Evolutionary conservation across 2,329 filamentous ascomycete species (phyloP).

Genomic region (Graphilbum sp.): DNA sequence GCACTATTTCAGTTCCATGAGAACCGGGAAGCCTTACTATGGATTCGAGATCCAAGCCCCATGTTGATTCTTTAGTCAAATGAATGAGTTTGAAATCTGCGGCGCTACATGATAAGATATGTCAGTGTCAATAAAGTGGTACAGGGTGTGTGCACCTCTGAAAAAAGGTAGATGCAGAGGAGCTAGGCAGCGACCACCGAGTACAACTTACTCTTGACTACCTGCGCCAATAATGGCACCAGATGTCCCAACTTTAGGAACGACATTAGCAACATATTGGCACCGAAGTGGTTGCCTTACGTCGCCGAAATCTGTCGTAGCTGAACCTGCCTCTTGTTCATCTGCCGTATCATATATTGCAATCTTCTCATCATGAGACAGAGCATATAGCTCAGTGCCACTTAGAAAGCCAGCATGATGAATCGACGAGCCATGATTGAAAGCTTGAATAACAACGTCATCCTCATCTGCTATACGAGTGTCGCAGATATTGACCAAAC

Average conservation of each 20-base stretch:
- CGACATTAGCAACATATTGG: constrained; percentile 58
- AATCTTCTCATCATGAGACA: constrained; percentile 66
- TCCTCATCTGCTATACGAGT: constrained; percentile 56
- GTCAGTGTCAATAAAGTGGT: too few relatives aligned
- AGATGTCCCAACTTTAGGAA: constrained; percentile 36
- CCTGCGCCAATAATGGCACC: constrained; percentile 48
- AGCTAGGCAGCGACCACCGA: too few relatives aligned
- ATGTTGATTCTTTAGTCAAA: constrained; percentile 32
- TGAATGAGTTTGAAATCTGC: constrained; percentile 45
- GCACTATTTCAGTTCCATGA: constrained; percentile 47
- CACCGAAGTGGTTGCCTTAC: constrained; percentile 47
- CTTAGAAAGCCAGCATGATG: constrained; percentile 60
- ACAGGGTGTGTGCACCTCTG: too few relatives aligned
- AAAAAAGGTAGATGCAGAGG: constrained; percentile 18
- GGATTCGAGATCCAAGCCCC: constrained; percentile 37
- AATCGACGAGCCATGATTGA: constrained; percentile 61
- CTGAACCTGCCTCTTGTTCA: constrained; percentile 40
- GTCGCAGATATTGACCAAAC: constrained; percentile 63
- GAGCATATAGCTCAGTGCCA: constrained; percentile 47
- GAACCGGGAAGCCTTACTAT: constrained; percentile 44
- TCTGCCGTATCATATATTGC: constrained; percentile 57
- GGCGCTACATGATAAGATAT: too few relatives aligned
- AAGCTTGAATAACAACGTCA: constrained; percentile 59
- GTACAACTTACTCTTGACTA: constrained; percentile 42
- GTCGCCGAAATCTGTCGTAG: constrained; percentile 48